Evolutionary conservation across 2,329 filamentous ascomycete species (phyloP).

Genomic region (Trichoderma aggressivum): DNA sequence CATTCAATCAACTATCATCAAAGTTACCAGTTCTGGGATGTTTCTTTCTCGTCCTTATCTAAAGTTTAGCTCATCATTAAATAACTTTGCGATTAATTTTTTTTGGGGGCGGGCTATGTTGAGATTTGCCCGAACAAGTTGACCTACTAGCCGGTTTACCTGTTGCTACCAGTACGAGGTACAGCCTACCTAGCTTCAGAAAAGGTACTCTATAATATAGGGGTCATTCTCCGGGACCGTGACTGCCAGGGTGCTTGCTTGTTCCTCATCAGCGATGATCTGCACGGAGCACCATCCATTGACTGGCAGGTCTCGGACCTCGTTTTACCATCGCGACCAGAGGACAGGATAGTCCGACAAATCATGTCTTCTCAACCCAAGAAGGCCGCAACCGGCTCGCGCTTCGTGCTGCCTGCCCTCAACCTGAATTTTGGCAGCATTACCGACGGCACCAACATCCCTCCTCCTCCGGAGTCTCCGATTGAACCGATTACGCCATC

Average conservation of each 20-base stretch:
- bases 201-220: constrained; percentile 10
- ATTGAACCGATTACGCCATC: constrained; percentile 47
- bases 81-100: neutral
- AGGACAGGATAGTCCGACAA: neutral
- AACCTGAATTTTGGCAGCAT: constrained; percentile 57
- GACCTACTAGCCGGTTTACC: neutral
- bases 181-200: constrained; percentile 9
- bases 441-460: constrained; percentile 60
- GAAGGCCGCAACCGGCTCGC: constrained; percentile 30
- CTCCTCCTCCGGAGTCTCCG: constrained; percentile 55
- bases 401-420: constrained; percentile 53
- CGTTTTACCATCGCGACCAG: neutral
- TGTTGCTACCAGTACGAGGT: constrained; percentile 8
- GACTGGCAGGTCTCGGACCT: constrained; percentile 9
- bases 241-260: constrained; percentile 10
- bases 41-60: neutral
- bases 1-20: neutral
- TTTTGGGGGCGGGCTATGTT: neutral
- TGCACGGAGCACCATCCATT: constrained; percentile 1
- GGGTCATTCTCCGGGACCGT: constrained; percentile 10
- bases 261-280: constrained; percentile 13
- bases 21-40: neutral
- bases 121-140: neutral
- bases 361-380: constrained; percentile 34
- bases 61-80: neutral